Evolutionary conservation across 2,329 filamentous ascomycete species (phyloP).

Genomic region (Trichoderma sp.): DNA sequence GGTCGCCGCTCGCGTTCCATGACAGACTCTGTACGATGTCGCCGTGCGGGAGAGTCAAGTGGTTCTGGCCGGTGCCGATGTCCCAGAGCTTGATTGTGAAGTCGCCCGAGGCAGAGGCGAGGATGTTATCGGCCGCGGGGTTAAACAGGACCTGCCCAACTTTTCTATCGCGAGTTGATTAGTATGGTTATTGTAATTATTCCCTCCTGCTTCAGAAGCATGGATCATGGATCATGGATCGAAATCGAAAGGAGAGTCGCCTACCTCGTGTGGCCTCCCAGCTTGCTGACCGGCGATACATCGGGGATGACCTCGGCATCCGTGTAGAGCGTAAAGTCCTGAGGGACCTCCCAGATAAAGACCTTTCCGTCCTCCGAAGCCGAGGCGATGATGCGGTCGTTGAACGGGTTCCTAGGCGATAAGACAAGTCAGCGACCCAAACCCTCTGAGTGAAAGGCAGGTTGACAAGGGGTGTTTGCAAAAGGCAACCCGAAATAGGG

Average conservation of each 20-base stretch:
- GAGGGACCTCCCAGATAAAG: slow-evolving; percentile 92
- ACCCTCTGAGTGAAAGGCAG: background rate
- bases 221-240: too few relatives aligned
- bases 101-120: slow-evolving; percentile 93
- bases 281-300: slow-evolving; percentile 74
- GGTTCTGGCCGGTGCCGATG: slow-evolving; percentile 71
- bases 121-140: slow-evolving; percentile 89
- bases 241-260: slow-evolving; percentile 22
- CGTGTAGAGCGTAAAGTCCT: slow-evolving; percentile 78
- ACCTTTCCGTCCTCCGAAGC: slow-evolving; percentile 96
- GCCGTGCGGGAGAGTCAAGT: slow-evolving; percentile 75
- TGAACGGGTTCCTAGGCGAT: slow-evolving; percentile 80
- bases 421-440: slow-evolving; percentile 23
- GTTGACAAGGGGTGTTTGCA: background rate
- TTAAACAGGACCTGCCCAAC: slow-evolving; percentile 98
- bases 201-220: background rate
- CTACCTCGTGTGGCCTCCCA: slow-evolving; percentile 83
- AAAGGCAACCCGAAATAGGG: background rate
- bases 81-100: slow-evolving; percentile 97
- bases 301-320: slow-evolving; percentile 83
- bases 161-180: slow-evolving; percentile 59
- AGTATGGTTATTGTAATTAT: slow-evolving; percentile 21
- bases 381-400: slow-evolving; percentile 88
- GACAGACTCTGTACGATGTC: slow-evolving; percentile 95
- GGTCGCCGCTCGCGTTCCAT: slow-evolving; percentile 85